Base-by-base conservation (phyloP, 208 protist species). In the Trypanosoma rangeli region DNA sequence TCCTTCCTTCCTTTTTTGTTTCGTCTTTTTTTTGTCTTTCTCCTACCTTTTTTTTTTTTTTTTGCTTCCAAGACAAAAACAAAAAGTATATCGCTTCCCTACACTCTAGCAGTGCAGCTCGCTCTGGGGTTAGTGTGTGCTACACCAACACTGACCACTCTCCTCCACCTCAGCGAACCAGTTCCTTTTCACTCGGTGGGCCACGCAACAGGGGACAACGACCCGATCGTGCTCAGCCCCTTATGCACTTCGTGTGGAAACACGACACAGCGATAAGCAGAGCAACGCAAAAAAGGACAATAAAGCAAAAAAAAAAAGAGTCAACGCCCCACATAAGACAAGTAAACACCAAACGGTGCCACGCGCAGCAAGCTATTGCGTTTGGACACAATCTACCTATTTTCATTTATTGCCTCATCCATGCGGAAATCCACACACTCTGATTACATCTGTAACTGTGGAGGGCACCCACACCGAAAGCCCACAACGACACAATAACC, bases 21-120 rank as follows among this genome's bases (percentile, higher is more conserved):
- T 22, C 20, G 3, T 13, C 5, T 59, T 53, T 42, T 33, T 42
- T 64, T 54, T 58, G 22, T 69, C 39, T 49, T 48, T 58, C 15
- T 54, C 29, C 26, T 35, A 58, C 56, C 39, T 7, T 69, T 49
- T 60, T n/a, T 52, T 20, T 39, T 24, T 63, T 18, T 53, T 56
- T 37, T 35, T 60, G 46, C 28, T 22, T 28, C 55, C 49, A 39
- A 18, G 33, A 28, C 1, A 53, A 7, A 31, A 37, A 31, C 13
- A 7, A 50, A 42, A 37, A 37, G 4, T 37, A 37, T 50, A 15
- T 56, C 22, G 3, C 46, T 16, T 24, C 22, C 22, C 16, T 31
- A 56, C n/a, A 24, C 50, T 9, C 50, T 56, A 24, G n/a, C 5
- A 18, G 42, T 18, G 13, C 42, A 9, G 42, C 13, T 3, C 42